Evolutionary conservation across 805 yeast genomes (phyloP).

Genomic region (Candida hispaniensis): DNA sequence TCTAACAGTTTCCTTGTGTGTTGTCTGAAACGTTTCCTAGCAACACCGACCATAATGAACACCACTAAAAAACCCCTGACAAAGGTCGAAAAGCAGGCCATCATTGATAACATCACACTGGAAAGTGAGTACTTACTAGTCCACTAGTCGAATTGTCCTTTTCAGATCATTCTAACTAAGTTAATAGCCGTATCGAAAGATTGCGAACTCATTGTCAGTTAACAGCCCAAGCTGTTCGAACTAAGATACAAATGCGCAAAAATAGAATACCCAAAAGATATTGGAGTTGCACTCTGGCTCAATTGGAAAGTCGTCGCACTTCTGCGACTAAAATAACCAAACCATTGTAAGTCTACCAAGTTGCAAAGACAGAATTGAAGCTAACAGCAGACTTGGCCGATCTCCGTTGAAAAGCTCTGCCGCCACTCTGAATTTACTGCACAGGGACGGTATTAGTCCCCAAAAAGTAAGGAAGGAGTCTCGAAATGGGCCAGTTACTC

Average conservation of each 20-base stretch:
- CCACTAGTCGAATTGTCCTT: too few species aligned
- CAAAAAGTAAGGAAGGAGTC: too few species aligned
- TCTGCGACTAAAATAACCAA: too few species aligned
- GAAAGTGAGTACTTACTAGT: slow-evolving; percentile 19
- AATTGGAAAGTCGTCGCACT: too few species aligned
- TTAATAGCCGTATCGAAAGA: slow-evolving; percentile 28
- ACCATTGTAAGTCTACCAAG: too few species aligned
- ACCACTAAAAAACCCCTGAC: slow-evolving; percentile 15
- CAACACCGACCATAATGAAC: slow-evolving; percentile 5
- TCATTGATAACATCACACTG: slow-evolving; percentile 18
- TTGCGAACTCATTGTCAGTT: slow-evolving; percentile 25
- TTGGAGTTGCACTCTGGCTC: slow-evolving; percentile 33
- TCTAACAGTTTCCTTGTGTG: too few species aligned
- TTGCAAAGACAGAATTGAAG: too few species aligned
- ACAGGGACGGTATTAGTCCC: too few species aligned
- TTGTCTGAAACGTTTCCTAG: slow-evolving; percentile 3
- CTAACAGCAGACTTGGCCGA: too few species aligned
- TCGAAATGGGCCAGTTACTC: too few species aligned
- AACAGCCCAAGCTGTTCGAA: slow-evolving; percentile 28
- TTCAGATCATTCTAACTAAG: slow-evolving; percentile 10
- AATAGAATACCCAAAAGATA: slow-evolving; percentile 40
- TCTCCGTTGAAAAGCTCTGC: too few species aligned
- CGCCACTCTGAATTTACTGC: too few species aligned
- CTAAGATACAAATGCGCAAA: slow-evolving; percentile 35
- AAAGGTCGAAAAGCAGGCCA: slow-evolving; percentile 16